These are phyloP conservation scores for Cryptococcus floricola DNA, from an alignment of 1,284 basidiomycete species.

Conservation along the genomic window DNA sequence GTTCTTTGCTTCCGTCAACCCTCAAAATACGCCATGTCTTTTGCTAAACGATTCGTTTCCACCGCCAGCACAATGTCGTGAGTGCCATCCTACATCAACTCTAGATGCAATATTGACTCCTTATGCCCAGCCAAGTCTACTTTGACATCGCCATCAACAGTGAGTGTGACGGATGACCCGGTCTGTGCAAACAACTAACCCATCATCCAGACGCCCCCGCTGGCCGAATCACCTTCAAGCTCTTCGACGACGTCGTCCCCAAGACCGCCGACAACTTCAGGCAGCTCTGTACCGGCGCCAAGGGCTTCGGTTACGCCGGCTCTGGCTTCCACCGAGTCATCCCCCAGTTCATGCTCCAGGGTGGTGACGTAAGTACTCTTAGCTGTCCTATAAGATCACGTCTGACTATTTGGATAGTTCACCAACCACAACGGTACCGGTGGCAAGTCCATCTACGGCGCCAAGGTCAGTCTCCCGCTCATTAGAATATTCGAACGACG, in stretches of 20 bases:
- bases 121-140: constrained; percentile 50
- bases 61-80: constrained; percentile 43
- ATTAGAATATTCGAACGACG: too few species aligned
- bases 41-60: constrained; percentile 43
- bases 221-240: constrained; percentile 69
- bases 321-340: constrained; percentile 90
- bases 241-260: constrained; percentile 55
- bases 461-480: too few species aligned
- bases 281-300: constrained; percentile 87
- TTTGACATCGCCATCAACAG: constrained; percentile 80
- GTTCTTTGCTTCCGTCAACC: background rate
- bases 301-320: constrained; percentile 62
- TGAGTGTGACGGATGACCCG: constrained; percentile 7
- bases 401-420: constrained; percentile 47
- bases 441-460: constrained; percentile 77
- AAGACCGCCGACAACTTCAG: constrained; percentile 88
- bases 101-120: background rate
- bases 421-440: constrained; percentile 71
- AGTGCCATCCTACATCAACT: constrained; percentile 5
- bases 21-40: constrained; percentile 32
- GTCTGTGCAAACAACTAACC: background rate
- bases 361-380: constrained; percentile 42
- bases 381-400: background rate
- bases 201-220: constrained; percentile 50
- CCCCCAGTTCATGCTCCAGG: constrained; percentile 54